phyloP scores from a whole-genome alignment of 164 flowering plant genomes.

The Piper longum region DNA sequence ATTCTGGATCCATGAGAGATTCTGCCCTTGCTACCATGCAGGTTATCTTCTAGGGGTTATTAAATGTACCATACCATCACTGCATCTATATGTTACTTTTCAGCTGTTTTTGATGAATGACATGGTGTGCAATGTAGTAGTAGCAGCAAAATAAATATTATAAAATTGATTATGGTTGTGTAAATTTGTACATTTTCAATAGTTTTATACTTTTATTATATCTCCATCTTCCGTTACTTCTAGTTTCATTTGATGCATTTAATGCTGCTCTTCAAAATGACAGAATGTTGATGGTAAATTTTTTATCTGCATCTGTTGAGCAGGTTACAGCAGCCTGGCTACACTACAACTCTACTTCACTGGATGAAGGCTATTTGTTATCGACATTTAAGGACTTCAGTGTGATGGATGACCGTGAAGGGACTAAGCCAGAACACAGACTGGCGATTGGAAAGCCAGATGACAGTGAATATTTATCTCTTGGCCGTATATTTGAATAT shows the following conservation, averaged over 20 bases:
- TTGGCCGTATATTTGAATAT: slow-evolving; percentile 6
- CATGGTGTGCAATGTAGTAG: no score
- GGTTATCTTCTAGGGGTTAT: slow-evolving; percentile 23
- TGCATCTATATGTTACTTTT: background rate
- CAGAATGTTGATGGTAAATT: background rate
- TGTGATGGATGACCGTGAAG: slow-evolving; percentile 89
- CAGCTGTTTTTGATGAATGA: no score
- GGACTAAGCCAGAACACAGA: slow-evolving; percentile 59
- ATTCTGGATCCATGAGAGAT: slow-evolving; percentile 60
- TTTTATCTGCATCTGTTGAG: background rate
- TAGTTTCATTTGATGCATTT: background rate
- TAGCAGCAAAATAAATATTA: no score
- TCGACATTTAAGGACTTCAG: slow-evolving; percentile 64
- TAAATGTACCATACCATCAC: background rate
- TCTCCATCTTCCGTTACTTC: no score
- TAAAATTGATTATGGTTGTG: no score
- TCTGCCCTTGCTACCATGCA: slow-evolving; percentile 72
- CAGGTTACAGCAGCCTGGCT: slow-evolving; percentile 81
- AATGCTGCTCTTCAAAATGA: no score
- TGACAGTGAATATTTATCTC: slow-evolving; percentile 16
- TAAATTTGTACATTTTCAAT: no score
- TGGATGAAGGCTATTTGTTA: slow-evolving; percentile 64
- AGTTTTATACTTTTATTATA: no score
- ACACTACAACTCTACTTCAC: slow-evolving; percentile 59
- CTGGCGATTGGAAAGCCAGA: slow-evolving; percentile 61